phyloP scores from a whole-genome alignment of 495 filamentous ascomycete genomes.

The Penicillium odoratum region DNA sequence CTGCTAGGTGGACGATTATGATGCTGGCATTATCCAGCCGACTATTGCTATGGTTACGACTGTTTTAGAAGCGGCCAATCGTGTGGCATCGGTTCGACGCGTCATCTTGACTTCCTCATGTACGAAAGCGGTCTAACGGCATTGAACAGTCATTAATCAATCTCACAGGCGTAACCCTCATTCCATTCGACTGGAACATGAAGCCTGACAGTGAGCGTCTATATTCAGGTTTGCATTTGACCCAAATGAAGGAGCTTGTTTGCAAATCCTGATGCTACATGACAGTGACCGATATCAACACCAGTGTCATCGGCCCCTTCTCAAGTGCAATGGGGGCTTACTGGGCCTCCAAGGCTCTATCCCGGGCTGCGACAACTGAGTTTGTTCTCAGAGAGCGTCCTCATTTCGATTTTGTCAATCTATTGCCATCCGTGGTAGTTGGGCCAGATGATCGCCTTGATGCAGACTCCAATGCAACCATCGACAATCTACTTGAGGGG shows the following conservation, averaged over 20 bases:
- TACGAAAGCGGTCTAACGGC: not conserved
- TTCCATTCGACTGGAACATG: slow-evolving; percentile 26
- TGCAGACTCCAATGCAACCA: slow-evolving; percentile 7
- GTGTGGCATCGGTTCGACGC: slow-evolving; percentile 34
- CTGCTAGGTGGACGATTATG: slow-evolving; percentile 17
- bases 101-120: slow-evolving; percentile 50
- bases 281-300: slow-evolving; percentile 20
- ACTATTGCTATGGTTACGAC: slow-evolving; percentile 39
- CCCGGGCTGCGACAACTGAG: slow-evolving; percentile 24
- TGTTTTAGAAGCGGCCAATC: slow-evolving; percentile 44
- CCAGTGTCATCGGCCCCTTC: slow-evolving; percentile 8
- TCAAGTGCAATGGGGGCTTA: slow-evolving; percentile 26
- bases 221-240: slow-evolving; percentile 13
- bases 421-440: slow-evolving; percentile 23
- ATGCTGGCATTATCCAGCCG: slow-evolving; percentile 32
- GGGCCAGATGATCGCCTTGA: slow-evolving; percentile 23
- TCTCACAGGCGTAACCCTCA: slow-evolving; percentile 19
- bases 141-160: not conserved
- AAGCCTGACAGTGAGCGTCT: slow-evolving; percentile 20
- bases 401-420: slow-evolving; percentile 24
- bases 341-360: slow-evolving; percentile 32
- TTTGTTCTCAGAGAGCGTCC: slow-evolving; percentile 22
- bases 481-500: slow-evolving; percentile 14
- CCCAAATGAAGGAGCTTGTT: not conserved
- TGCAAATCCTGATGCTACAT: not conserved